Base-by-base conservation (phyloP, 306 rosid genomes). In the Erythrophleum fordii region DNA sequence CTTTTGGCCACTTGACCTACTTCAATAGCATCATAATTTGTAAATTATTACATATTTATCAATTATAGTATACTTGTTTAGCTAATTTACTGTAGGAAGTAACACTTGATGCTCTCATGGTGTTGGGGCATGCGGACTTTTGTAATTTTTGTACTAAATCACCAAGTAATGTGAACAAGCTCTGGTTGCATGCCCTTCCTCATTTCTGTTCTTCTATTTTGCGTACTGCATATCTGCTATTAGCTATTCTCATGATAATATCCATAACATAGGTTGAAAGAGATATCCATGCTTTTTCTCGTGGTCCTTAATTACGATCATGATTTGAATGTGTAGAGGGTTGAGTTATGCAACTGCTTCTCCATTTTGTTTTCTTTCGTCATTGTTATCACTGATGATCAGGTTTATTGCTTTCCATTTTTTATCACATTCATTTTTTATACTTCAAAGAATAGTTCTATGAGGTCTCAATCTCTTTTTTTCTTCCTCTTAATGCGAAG, bases 81-180 rank as follows among this genome's bases (percentile, higher is more conserved):
- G 37, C 31, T 62, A 66, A 83, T 81, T 72, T 49, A 25, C 55
- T 34, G 14, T 60, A 16, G 20, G 77, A 16, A 29, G 74, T 39
- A 60, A 72, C 56, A 67, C 62, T 56, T 70, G 41, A 65, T 73
- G 6, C 59, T 44, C 46, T 75, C 25, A 28, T 44, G 53, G 48
- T 73, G 48, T 34, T 67, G 60, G 17, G 31, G 51, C 52, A 20
- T 67, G 31, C 52, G 1, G 37, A 66, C 72, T 67, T 67, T 2
- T 5, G 34, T 42, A 68, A 68, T 5, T 39, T 68, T 41, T 39
- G 29, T 42, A 5, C 31, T 41, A 10, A 39, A 5, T 12, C 52
- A 11, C n/a, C 73, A 18, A n/a, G 8, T 6, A n/a, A 39, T 68
- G 26, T 65, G 42, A 18, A 34, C 17, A 10, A 65, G 46, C 52